phyloP scores from a whole-genome alignment of 148 eudicot genomes.

The Fallopia convolvulus region DNA sequence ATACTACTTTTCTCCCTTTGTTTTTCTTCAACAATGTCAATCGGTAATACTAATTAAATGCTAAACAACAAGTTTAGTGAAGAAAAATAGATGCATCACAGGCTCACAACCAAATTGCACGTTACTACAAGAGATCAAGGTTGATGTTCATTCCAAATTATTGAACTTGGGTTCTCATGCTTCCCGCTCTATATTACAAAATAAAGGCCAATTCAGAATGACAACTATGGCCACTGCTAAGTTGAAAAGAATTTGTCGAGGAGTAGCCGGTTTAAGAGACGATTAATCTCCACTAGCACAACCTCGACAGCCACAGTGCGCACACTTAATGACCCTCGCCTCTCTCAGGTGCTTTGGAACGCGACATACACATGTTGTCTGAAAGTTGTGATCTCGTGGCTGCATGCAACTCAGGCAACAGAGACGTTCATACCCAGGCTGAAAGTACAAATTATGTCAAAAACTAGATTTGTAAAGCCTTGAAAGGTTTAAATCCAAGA shows the following conservation, averaged over 20 bases:
- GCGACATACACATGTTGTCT: too few relatives aligned
- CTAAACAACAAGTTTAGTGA: neutral
- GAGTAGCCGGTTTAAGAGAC: too few relatives aligned
- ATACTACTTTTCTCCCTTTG: neutral
- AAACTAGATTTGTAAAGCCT: too few relatives aligned
- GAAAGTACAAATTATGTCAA: neutral
- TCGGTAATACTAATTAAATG: neutral
- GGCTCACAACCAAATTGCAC: too few relatives aligned
- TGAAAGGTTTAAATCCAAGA: neutral
- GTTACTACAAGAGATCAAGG: too few relatives aligned
- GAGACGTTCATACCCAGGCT: slow-evolving; percentile 63
- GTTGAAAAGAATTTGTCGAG: too few relatives aligned
- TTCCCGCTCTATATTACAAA: too few relatives aligned
- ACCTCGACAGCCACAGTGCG: slow-evolving; percentile 57
- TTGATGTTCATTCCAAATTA: too few relatives aligned
- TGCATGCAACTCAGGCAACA: slow-evolving; percentile 35
- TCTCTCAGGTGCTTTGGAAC: slow-evolving; percentile 12
- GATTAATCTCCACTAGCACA: slow-evolving; percentile 23
- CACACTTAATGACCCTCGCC: slow-evolving; percentile 58
- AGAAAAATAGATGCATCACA: neutral
- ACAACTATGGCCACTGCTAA: too few relatives aligned
- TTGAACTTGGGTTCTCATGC: too few relatives aligned
- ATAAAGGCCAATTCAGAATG: too few relatives aligned
- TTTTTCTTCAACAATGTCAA: neutral
- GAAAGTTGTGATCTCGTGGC: too few relatives aligned